A percentile compares a stretch with the other conserved stretches of the same genome.
Conservation (phyloP, 306 rosid genomes). For the Astragalus membranaceus region DNA sequence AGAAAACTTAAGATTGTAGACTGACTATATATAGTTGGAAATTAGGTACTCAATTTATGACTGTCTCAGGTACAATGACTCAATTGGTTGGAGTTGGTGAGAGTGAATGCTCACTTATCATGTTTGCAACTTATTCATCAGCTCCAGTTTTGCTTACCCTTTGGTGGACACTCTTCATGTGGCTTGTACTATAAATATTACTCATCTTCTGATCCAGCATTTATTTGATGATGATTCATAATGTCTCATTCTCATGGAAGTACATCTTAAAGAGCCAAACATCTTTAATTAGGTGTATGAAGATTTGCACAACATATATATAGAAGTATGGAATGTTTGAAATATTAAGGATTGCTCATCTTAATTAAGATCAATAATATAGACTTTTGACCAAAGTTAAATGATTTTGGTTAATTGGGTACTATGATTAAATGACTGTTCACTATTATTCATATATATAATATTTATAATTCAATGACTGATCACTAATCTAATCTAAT, state of each 20-base stretch:
- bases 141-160: constrained; percentile 24
- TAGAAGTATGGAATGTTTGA: neutral
- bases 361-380: neutral
- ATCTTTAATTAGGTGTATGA: neutral
- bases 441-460: no score
- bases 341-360: neutral
- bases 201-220: neutral
- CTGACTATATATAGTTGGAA: no score
- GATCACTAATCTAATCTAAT: no score
- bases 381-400: no score
- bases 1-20: no score
- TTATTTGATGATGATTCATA: no score
- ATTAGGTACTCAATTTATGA: no score
- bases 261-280: no score
- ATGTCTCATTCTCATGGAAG: no score
- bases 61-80: constrained; percentile 11
- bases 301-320: neutral
- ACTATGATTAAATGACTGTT: neutral
- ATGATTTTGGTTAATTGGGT: no score
- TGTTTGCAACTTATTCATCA: constrained; percentile 30
- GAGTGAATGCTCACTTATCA: constrained; percentile 30
- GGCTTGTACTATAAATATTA: constrained; percentile 20
- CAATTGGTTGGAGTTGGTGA: constrained; percentile 36
- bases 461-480: no score
- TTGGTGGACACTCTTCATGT: constrained; percentile 33